A percentile compares a stretch with the other conserved stretches of the same genome.
Evolutionary conservation across 257 asterid genomes (phyloP).

Genomic region (Anisodus tanguticus): DNA sequence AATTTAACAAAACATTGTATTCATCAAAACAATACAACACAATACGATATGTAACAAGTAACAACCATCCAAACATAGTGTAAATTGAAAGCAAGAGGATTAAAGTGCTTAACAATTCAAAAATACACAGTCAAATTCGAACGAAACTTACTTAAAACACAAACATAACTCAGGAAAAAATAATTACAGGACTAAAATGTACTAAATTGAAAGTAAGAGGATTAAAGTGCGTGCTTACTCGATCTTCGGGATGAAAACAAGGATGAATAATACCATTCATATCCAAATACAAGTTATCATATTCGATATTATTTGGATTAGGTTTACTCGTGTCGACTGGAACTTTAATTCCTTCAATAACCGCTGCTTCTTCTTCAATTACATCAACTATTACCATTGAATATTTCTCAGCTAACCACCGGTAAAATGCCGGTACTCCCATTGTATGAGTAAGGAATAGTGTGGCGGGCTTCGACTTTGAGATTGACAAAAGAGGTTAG

Average conservation of each 20-base stretch:
- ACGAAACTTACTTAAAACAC: no score
- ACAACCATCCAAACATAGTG: no score
- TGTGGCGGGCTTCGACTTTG: not conserved
- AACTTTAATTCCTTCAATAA: conserved; percentile 23
- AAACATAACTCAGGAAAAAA: no score
- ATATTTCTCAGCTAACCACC: conserved; percentile 53
- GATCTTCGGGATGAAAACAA: conserved; percentile 29
- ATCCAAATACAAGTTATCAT: conserved; percentile 37
- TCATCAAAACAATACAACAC: no score
- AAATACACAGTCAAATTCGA: no score
- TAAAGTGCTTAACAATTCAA: no score
- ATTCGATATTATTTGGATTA: conserved; percentile 29
- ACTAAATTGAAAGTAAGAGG: not conserved
- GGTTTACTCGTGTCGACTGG: conserved; percentile 22
- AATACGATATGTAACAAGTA: no score
- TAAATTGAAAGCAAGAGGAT: not conserved
- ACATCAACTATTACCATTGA: conserved; percentile 42
- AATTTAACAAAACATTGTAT: no score
- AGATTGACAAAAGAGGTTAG: not conserved
- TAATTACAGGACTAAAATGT: not conserved
- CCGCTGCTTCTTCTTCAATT: conserved; percentile 27
- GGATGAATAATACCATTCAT: conserved; percentile 40
- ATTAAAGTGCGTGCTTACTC: not conserved
- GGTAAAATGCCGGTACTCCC: conserved; percentile 58
- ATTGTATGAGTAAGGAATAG: conserved; percentile 18